A percentile compares a stretch with the other conserved stretches of the same genome.
Evolutionary conservation across 2,329 filamentous ascomycete genomes (phyloP).

Genomic region (Neoascochyta sp.): DNA sequence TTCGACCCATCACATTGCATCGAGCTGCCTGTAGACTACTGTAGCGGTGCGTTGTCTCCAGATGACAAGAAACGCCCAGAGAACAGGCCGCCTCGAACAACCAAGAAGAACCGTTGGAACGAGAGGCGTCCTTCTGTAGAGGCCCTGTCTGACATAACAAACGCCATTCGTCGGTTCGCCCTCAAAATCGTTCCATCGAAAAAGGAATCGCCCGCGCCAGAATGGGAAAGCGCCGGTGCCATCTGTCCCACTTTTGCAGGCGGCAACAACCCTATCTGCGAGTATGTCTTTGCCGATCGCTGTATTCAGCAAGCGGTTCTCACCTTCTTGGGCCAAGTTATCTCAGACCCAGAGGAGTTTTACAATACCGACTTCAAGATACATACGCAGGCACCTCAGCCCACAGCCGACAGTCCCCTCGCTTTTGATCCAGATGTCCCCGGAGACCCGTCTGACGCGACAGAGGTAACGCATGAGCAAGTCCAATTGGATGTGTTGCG

Average conservation of each 20-base stretch:
- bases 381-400: slow-evolving; percentile 8
- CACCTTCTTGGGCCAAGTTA: slow-evolving; percentile 59
- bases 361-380: slow-evolving; percentile 26
- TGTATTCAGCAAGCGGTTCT: slow-evolving; percentile 53
- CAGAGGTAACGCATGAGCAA: slow-evolving; percentile 13
- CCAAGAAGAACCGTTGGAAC: slow-evolving; percentile 13
- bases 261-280: slow-evolving; percentile 56
- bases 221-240: slow-evolving; percentile 16
- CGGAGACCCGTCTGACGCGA: too few relatives aligned
- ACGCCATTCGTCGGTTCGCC: slow-evolving; percentile 8
- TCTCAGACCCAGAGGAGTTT: slow-evolving; percentile 41
- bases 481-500: slow-evolving; percentile 13
- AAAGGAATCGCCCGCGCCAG: not conserved
- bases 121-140: slow-evolving; percentile 5
- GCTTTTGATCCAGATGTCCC: slow-evolving; percentile 4
- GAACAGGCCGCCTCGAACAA: not conserved
- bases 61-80: too few relatives aligned
- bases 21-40: slow-evolving; percentile 21
- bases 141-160: slow-evolving; percentile 4
- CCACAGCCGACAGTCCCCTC: slow-evolving; percentile 15
- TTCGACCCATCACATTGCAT: slow-evolving; percentile 18
- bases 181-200: slow-evolving; percentile 1
- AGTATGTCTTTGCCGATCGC: slow-evolving; percentile 57
- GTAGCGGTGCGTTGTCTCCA: not conserved
- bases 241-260: slow-evolving; percentile 58